phyloP scores from a whole-genome alignment of 129 eudicot genomes.

The Chrysanthemum seticuspe region DNA sequence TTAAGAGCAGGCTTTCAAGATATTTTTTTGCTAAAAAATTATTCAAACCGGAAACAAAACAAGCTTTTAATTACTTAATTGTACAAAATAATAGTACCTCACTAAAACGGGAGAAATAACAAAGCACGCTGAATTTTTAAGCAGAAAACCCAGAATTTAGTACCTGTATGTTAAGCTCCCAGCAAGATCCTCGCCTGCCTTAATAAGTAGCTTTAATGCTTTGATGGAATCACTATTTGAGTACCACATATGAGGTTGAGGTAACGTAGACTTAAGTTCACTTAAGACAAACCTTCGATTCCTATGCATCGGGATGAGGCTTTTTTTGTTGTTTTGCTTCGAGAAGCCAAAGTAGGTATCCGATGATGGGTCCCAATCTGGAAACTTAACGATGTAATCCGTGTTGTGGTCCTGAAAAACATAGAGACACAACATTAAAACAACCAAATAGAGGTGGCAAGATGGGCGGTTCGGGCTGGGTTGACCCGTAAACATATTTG shows the following conservation, averaged over 20 bases:
- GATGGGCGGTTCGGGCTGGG: no score
- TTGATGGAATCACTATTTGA: conserved; percentile 51
- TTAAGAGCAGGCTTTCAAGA: no score
- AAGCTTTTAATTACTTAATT: no score
- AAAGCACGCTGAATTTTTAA: background rate
- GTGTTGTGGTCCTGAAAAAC: conserved; percentile 73
- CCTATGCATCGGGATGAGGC: conserved; percentile 20
- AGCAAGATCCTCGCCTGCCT: conserved; percentile 61
- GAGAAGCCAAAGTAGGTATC: conserved; percentile 22
- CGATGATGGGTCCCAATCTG: conserved; percentile 88
- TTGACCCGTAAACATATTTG: no score
- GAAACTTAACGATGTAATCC: conserved; percentile 84
- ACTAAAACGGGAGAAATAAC: no score
- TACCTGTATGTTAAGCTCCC: conserved; percentile 89
- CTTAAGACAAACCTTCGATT: conserved; percentile 45
- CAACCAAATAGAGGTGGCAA: background rate
- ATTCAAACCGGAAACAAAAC: no score
- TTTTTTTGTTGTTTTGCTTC: conserved; percentile 27
- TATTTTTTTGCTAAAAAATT: no score
- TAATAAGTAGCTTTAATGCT: conserved; percentile 74
- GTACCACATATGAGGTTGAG: conserved; percentile 89
- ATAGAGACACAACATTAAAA: background rate
- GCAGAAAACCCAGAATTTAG: background rate
- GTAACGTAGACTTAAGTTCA: conserved; percentile 52
- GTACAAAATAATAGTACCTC: no score